These are phyloP conservation scores for Umbelopsis vinacea DNA, from an alignment of 192 early-diverging fungal genomes.

Conservation along the genomic window DNA sequence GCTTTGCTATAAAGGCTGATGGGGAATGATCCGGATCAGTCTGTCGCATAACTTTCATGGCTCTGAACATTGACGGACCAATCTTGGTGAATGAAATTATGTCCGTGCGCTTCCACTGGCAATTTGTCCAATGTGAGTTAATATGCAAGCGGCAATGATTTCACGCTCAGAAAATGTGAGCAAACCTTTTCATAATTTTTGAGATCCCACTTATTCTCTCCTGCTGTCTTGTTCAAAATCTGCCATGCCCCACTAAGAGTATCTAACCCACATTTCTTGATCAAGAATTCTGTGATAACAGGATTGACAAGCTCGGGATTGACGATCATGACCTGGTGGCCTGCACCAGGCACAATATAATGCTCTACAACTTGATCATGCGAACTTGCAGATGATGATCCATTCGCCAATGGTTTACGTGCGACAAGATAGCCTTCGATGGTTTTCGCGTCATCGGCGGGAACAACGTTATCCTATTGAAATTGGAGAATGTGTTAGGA, in stretches of 20 bases:
- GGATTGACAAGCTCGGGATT: conserved; percentile 55
- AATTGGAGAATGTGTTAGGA: neutral
- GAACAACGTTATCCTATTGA: conserved; percentile 11
- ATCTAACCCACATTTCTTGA: conserved; percentile 52
- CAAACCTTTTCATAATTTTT: conserved; percentile 63
- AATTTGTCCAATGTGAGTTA: neutral
- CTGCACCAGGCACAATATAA: conserved; percentile 50
- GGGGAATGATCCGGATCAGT: conserved; percentile 57
- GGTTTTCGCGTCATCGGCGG: neutral
- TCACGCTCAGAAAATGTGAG: neutral
- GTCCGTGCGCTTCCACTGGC: conserved; percentile 54
- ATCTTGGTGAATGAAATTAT: conserved; percentile 49
- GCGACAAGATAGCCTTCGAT: neutral
- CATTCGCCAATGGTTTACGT: neutral
- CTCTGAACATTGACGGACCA: conserved; percentile 47
- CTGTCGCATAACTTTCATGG: conserved; percentile 64
- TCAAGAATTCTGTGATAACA: conserved; percentile 56
- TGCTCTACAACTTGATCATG: conserved; percentile 19
- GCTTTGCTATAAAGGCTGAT: conserved; percentile 49
- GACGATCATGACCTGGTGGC: conserved; percentile 55
- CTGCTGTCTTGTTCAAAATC: conserved; percentile 48
- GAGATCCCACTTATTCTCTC: conserved; percentile 66
- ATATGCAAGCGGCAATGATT: neutral
- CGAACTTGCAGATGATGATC: neutral
- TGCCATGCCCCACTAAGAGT: conserved; percentile 59